These are phyloP conservation scores for Aspergillus bombycis DNA, from an alignment of 2,329 filamentous ascomycete species.

Conservation along the genomic window DNA sequence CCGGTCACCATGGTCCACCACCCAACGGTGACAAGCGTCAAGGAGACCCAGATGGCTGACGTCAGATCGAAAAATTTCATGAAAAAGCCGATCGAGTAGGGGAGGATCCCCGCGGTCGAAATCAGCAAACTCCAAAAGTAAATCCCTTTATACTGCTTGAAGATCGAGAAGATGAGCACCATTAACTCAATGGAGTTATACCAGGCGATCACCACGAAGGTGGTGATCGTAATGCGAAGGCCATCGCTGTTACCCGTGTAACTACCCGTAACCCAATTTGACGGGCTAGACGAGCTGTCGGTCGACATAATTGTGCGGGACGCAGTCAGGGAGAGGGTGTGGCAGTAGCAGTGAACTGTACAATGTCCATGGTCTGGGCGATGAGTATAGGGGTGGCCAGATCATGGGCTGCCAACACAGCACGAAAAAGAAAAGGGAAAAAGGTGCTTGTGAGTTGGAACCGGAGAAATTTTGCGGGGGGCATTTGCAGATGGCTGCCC, in stretches of 20 bases:
- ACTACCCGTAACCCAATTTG: constrained; percentile 32
- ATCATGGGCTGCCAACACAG: background rate
- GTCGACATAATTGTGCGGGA: constrained; percentile 22
- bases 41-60: constrained; percentile 26
- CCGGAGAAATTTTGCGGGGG: background rate
- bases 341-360: background rate
- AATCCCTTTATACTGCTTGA: constrained; percentile 50
- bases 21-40: constrained; percentile 51
- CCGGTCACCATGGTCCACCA: constrained; percentile 59
- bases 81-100: constrained; percentile 39
- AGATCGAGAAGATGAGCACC: constrained; percentile 51
- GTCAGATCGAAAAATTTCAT: constrained; percentile 32
- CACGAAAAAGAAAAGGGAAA: background rate
- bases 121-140: constrained; percentile 56
- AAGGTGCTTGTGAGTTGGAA: background rate
- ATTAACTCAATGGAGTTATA: constrained; percentile 49
- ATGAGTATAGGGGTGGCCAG: background rate
- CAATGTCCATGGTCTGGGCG: background rate
- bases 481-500: background rate
- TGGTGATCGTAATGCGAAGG: constrained; percentile 32
- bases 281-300: constrained; percentile 29
- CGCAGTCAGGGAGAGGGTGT: background rate
- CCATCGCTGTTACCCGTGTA: constrained; percentile 24
- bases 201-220: constrained; percentile 31
- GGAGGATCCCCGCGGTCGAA: constrained; percentile 47